Conservation (phyloP, 1,284 basidiomycete species). For the Ustilago sp. region DNA sequence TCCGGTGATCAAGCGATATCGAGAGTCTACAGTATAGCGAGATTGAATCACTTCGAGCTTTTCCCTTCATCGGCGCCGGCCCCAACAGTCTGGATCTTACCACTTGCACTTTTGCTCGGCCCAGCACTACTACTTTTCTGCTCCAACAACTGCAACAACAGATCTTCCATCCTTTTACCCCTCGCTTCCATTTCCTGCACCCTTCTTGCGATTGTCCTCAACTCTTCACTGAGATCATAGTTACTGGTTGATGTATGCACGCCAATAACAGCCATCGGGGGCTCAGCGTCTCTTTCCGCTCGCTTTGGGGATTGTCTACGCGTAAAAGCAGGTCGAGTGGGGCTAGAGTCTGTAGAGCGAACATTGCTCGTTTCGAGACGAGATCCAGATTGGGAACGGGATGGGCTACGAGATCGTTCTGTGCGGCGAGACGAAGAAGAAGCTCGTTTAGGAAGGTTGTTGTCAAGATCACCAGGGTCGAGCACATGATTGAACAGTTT, state of each 20-base stretch:
- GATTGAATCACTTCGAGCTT: not conserved
- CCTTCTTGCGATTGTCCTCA: conserved; percentile 27
- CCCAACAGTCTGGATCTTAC: not conserved
- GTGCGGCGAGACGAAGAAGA: conserved; percentile 11
- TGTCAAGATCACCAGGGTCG: conserved; percentile 22
- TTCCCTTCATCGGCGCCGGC: not conserved
- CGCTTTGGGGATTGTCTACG: conserved; percentile 1
- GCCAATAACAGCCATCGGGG: conserved; percentile 5
- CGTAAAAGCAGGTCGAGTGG: conserved; percentile 3
- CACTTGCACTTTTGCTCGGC: not conserved
- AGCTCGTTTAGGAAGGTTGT: conserved; percentile 1
- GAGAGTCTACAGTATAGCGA: not conserved
- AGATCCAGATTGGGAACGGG: conserved; percentile 8
- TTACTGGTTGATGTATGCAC: conserved; percentile 3
- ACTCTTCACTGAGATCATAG: conserved; percentile 26
- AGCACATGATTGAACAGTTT: conserved; percentile 37
- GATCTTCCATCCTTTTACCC: conserved; percentile 46
- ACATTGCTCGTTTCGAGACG: not conserved
- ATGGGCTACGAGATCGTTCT: conserved; percentile 6
- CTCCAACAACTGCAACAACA: conserved; percentile 39
- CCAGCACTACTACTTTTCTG: conserved; percentile 11
- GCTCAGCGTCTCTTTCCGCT: not conserved
- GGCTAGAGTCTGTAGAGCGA: conserved; percentile 8
- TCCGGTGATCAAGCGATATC: not conserved
- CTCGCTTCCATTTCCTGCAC: conserved; percentile 48